Evolutionary conservation across 2,329 filamentous ascomycete species (phyloP).

Genomic region (Rutstroemia sydowiana): DNA sequence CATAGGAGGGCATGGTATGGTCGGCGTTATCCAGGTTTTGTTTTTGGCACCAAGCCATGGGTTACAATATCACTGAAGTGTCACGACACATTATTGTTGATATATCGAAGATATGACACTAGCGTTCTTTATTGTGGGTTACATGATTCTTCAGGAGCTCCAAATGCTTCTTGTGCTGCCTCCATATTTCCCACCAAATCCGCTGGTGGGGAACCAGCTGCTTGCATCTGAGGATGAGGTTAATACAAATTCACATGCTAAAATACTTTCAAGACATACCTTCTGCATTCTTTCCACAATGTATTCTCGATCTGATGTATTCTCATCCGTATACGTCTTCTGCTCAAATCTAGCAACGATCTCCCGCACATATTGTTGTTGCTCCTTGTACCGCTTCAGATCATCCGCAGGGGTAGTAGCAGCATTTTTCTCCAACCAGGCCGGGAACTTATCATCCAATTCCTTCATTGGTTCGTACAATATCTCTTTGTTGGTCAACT

Average conservation of each 20-base stretch:
- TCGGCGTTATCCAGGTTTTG: not conserved
- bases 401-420: constrained; percentile 62
- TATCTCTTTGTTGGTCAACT: constrained; percentile 96
- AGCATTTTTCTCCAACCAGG: constrained; percentile 76
- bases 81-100: constrained; percentile 4
- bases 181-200: constrained; percentile 89
- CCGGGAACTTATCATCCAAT: constrained; percentile 83
- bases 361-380: constrained; percentile 71
- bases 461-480: constrained; percentile 99
- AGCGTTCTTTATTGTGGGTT: constrained; percentile 46
- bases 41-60: not conserved
- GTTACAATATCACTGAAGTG: constrained; percentile 9
- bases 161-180: constrained; percentile 66
- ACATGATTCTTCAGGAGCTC: constrained; percentile 53
- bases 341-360: constrained; percentile 88
- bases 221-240: constrained; percentile 73
- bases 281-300: constrained; percentile 98
- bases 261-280: constrained; percentile 44
- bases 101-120: constrained; percentile 7
- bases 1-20: constrained; percentile 8
- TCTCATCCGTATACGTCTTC: constrained; percentile 72
- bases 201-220: constrained; percentile 77
- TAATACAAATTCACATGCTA: constrained; percentile 15
- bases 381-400: constrained; percentile 70
- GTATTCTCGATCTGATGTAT: constrained; percentile 75